Percentiles rank a stretch among this genome's conserved stretches.
Conservation (phyloP, 108 stramenopile genomes). For the Conticribra weissflogii region DNA sequence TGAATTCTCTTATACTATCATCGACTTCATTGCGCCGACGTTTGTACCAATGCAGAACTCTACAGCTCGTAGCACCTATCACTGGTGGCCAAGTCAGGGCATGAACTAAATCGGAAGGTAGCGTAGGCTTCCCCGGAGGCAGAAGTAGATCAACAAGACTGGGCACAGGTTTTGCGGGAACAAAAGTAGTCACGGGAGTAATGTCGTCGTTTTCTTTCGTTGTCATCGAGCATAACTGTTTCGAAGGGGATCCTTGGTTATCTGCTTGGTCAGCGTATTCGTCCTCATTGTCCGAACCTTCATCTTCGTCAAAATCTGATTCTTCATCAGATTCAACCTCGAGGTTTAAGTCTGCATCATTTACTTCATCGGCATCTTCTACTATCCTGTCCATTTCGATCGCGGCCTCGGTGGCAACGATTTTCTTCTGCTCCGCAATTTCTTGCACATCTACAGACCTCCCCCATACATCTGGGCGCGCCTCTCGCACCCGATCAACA, state of each 20-base stretch:
- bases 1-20: conserved; percentile 67
- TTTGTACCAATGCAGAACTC: conserved; percentile 83
- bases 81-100: conserved; percentile 77
- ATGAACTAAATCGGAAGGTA: conserved; percentile 60
- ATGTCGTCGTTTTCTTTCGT: conserved; percentile 62
- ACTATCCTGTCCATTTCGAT: conserved; percentile 71
- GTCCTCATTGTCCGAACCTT: conserved; percentile 50
- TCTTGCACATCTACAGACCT: conserved; percentile 44
- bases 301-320: conserved; percentile 66
- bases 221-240: conserved; percentile 20
- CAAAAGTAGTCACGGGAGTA: conserved; percentile 47
- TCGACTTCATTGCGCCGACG: conserved; percentile 83
- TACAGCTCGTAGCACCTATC: conserved; percentile 68
- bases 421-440: conserved; percentile 56
- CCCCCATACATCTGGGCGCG: conserved; percentile 72
- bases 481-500: conserved; percentile 70
- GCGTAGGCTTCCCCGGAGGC: conserved; percentile 75
- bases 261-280: conserved; percentile 50
- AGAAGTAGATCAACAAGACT: conserved; percentile 81
- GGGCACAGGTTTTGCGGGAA: conserved; percentile 78
- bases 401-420: conserved; percentile 72
- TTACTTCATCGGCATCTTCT: conserved; percentile 59
- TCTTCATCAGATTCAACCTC: conserved; percentile 71
- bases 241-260: conserved; percentile 23
- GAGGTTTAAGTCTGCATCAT: conserved; percentile 60